Base-by-base conservation (phyloP, 83 land plant genomes). In the Picea abies region DNA sequence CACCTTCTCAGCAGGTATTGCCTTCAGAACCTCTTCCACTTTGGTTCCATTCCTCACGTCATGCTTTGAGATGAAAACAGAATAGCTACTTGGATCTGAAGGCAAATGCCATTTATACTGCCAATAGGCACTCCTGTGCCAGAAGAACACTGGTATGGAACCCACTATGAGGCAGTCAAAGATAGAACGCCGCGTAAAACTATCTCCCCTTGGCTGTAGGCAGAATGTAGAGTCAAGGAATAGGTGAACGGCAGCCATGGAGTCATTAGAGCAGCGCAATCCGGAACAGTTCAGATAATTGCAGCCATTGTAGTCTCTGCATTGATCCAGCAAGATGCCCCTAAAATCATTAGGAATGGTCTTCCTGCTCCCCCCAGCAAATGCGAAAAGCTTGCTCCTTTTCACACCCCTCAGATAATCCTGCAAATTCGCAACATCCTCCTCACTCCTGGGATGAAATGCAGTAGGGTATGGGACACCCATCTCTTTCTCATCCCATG, bases 101-200 rank as follows among this genome's bases (percentile, higher is more conserved):
- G 97, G 96, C 47, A 96, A 81, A 81, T 86, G 90, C 94, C 93
- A 90, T 67, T 83, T 69, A 84, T 96, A 93, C 87, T 96, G 99
- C 63, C 32, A 82, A 83, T 92, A 95, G 11, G 98, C 94, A 44
- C 88, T 88, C 73, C 89, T 82, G 63, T 72, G 26, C 92, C 91
- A 91, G 84, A 96, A 96, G 76, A 96, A 87, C 19, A 96, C 98
- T 66, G 98, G 98, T 64, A 96, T 90, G 79, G 94, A 89, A 22
- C 98, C 98, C 47, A 94, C 94, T 47, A 96, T 81, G 86, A 96
- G 86, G 85, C 96, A 91, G 80, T 96, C 99, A 82, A 95, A 96
- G 47, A 92, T 89, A 22, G 99, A 96, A 84, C 93, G 80, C 63
- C 96, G 80, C 4, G 99, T 95, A 86, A 86, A 90, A 80, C 97